phyloP scores from a whole-genome alignment of 345 rosid species.

The Populus euphratica region DNA sequence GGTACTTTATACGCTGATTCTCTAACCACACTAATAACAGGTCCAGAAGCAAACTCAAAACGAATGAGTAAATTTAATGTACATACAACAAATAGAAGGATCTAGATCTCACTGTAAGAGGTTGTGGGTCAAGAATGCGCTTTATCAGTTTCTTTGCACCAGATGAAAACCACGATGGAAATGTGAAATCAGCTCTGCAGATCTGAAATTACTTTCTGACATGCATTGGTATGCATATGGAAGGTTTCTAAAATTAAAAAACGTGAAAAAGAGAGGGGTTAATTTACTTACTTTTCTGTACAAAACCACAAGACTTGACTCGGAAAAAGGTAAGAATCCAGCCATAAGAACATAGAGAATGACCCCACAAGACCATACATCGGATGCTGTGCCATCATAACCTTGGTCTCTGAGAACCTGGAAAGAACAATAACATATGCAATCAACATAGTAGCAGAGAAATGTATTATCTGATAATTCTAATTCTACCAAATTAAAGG shows the following conservation, averaged over 20 bases:
- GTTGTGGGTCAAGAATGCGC: constrained; percentile 82
- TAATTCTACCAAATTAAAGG: constrained; percentile 13
- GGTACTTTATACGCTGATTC: neutral
- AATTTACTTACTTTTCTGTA: constrained; percentile 57
- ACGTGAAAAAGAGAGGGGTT: neutral
- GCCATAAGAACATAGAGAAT: constrained; percentile 93
- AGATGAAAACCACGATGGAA: constrained; percentile 78
- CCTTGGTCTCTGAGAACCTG: constrained; percentile 89
- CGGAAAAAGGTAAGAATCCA: constrained; percentile 93
- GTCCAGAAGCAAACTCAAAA: neutral
- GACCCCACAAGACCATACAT: constrained; percentile 95
- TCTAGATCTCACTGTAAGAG: constrained; percentile 54
- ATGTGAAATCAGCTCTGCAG: constrained; percentile 55
- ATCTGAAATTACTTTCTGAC: constrained; percentile 46
- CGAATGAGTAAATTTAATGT: neutral
- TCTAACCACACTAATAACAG: neutral
- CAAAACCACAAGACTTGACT: constrained; percentile 58
- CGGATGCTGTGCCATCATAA: constrained; percentile 79
- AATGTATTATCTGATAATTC: neutral
- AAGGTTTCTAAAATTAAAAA: constrained; percentile 12
- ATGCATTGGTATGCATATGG: constrained; percentile 2
- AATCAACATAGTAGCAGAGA: neutral
- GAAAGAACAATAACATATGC: constrained; percentile 9
- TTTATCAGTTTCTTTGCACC: constrained; percentile 67
- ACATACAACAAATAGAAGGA: neutral